Base-by-base conservation (phyloP, 2,329 filamentous ascomycete genomes). In the Alternaria incomplexa region DNA sequence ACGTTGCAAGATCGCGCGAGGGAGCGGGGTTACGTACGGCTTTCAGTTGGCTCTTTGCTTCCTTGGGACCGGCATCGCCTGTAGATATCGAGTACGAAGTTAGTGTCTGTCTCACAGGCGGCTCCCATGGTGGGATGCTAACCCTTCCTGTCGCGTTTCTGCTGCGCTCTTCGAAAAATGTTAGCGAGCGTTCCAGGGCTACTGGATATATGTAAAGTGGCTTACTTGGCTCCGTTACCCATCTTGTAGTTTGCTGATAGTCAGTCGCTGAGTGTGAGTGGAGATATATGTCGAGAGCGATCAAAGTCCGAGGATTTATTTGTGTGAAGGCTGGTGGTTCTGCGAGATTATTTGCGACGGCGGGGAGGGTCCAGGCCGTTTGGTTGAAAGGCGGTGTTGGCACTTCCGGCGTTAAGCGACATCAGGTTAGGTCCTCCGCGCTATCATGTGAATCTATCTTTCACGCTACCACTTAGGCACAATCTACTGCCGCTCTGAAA, bases 171-270 rank as follows among this genome's bases (percentile, higher is more conserved):
- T 58, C 9, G 54, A 12, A 30, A n/a, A 52, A 52, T 52, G 69
- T 77, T 59, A 77, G 70, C 63, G 17, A 53, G 20, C 30, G 30
- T 32, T 32, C 30, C 30, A 32, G 30, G 30, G 30, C 30, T 32
- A 12, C 30, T 8, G 3, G 12, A 32, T 32, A 32, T 15, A 32
- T 15, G 30, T 32, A 4, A 32, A 32, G 30, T 32, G 30, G 30
- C 30, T 32, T 77, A 79, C 77, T 76, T 79, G 55, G 74, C 74
- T 73, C 77, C 77, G 76, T 79, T 79, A 63, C 77, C 77, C 77
- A 79, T 79, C 25, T 54, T 68, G 65, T 62, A 61, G 58, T 68
- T 65, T 63, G 63, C 64, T 62, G 55, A 59, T 57, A 32, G 65
- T 69, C 65, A 71, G 63, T 65, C 50, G 64, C 61, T 67, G 60